Base-by-base conservation (phyloP, 169 alveolate genomes). In the Plasmodium vivax region DNA sequence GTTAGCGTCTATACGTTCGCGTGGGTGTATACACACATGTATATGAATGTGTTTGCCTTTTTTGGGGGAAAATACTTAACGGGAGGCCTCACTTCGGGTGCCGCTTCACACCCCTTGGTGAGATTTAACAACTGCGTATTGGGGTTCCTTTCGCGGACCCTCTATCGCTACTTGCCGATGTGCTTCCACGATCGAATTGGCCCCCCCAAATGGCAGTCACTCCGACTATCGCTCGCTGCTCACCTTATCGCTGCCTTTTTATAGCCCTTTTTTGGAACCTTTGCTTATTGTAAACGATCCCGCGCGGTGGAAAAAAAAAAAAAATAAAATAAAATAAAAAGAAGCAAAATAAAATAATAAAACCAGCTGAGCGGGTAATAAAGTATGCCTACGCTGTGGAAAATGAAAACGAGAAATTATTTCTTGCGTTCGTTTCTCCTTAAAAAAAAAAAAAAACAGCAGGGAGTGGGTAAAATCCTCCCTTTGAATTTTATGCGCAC, bases 371-470 rank as follows among this genome's bases (percentile, higher is more conserved):
- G 30, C 30, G 30, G 5, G 43, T 36, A 43, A 30, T 7, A 68
- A 68, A 27, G 77, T 68, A 68, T 68, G 38, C 77, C 77, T 68
- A 68, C 7, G 7, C 77, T 27, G 38, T 68, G 77, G 19, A 68
- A 68, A 19, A 30, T 27, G 38, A 68, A 68, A 68, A 30, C n/a
- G 77, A 68, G 77, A 68, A 68, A 68, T 68, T 68, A 30, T 68
- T 68, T 68, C 77, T 9, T 19, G n/a, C 38, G 43, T 68, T 68
- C 41, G 16, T 68, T 68, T 68, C 38, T 68, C 77, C 43, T 23
- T 68, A 80, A 80, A 80, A 80, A 80, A 79, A 79, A 80, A 80
- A 80, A 80, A 80, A 80, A 41, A n/a, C 77, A 23, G 14, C 77
- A 68, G 23, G n/a, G n/a, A 68, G 6, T 23, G 27, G n/a, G n/a